These are phyloP conservation scores for Yamadazyma buinensis DNA, from an alignment of 1,139 yeast species.

Conservation along the genomic window DNA sequence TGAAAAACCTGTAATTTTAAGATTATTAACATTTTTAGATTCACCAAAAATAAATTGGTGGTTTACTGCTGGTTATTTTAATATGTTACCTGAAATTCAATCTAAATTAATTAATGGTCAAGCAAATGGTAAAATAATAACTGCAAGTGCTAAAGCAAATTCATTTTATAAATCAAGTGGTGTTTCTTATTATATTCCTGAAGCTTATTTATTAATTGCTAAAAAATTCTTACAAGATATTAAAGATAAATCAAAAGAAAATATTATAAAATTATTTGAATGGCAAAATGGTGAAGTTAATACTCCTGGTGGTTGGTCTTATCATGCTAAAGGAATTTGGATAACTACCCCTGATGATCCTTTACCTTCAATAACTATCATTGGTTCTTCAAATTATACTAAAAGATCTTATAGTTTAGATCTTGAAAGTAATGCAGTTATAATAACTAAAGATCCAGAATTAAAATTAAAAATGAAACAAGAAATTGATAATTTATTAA, in stretches of 20 bases:
- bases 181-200: slow-evolving; percentile 77
- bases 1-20: slow-evolving; percentile 67
- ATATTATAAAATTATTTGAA: slow-evolving; percentile 59
- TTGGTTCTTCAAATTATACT: slow-evolving; percentile 94
- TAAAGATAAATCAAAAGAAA: slow-evolving; percentile 37
- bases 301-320: slow-evolving; percentile 87
- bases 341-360: slow-evolving; percentile 55
- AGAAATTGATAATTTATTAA: slow-evolving; percentile 63
- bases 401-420: slow-evolving; percentile 85
- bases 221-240: slow-evolving; percentile 62
- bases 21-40: slow-evolving; percentile 57
- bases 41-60: slow-evolving; percentile 66
- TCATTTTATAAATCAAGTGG: slow-evolving; percentile 89
- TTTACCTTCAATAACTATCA: slow-evolving; percentile 68
- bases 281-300: slow-evolving; percentile 89
- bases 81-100: slow-evolving; percentile 76
- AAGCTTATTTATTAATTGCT: slow-evolving; percentile 79
- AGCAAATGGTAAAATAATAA: slow-evolving; percentile 69
- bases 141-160: slow-evolving; percentile 91
- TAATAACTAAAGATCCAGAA: slow-evolving; percentile 64
- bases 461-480: slow-evolving; percentile 54
- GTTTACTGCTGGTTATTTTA: slow-evolving; percentile 96
- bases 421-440: slow-evolving; percentile 79
- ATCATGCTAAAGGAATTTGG: slow-evolving; percentile 99
- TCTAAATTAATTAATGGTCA: slow-evolving; percentile 55